Conservation (phyloP, 169 alveolate genomes). For the Amoebophrya sp. region DNA sequence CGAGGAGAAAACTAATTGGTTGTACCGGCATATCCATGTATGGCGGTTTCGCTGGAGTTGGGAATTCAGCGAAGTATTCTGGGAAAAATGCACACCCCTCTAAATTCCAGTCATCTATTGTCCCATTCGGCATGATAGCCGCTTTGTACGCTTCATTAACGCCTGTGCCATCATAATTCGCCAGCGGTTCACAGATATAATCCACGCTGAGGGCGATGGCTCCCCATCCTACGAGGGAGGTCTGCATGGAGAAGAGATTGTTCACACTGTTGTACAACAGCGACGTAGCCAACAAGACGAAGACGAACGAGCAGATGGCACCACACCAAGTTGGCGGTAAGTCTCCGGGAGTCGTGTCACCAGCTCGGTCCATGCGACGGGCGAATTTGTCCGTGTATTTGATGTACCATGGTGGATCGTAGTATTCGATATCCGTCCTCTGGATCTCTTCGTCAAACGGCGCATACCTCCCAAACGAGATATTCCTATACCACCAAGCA, state of each 20-base stretch:
- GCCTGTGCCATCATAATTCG: neutral
- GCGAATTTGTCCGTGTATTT: neutral
- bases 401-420: constrained; percentile 6
- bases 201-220: neutral
- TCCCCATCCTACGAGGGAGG: neutral
- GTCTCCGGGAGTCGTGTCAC: neutral
- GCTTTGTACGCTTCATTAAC: neutral
- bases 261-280: neutral
- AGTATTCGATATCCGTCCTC: neutral
- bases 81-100: neutral
- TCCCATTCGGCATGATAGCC: neutral
- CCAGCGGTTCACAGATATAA: neutral
- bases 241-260: neutral
- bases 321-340: constrained; percentile 14
- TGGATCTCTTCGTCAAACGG: constrained; percentile 12
- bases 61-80: neutral
- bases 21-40: neutral
- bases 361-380: constrained; percentile 5
- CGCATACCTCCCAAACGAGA: neutral
- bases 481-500: neutral
- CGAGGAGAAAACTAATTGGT: too few relatives aligned
- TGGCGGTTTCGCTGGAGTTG: neutral
- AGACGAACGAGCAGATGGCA: neutral
- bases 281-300: neutral
- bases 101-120: too few relatives aligned